These are phyloP conservation scores for Infundibulicybe gibba DNA, from an alignment of 768 basidiomycete species.

Conservation along the genomic window DNA sequence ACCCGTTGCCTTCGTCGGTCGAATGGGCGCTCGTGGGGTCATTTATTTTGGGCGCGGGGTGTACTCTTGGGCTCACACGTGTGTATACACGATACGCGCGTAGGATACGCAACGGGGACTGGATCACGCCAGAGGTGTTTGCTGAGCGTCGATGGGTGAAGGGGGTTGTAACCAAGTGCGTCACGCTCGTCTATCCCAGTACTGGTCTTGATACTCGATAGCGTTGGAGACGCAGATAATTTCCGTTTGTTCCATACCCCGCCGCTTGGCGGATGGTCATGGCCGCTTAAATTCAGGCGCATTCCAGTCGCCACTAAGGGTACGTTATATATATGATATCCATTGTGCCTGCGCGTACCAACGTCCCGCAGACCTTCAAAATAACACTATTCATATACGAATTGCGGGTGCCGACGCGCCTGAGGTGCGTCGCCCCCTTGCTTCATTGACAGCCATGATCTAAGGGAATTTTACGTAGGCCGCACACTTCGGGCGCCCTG, in stretches of 20 bases:
- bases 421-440: slow-evolving; percentile 53
- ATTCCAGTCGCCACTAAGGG: slow-evolving; percentile 62
- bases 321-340: slow-evolving; percentile 17
- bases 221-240: slow-evolving; percentile 86
- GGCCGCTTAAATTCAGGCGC: slow-evolving; percentile 65
- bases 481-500: slow-evolving; percentile 81
- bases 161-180: slow-evolving; percentile 78
- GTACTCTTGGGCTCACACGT: no score
- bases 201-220: slow-evolving; percentile 17
- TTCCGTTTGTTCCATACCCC: slow-evolving; percentile 89
- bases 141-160: slow-evolving; percentile 62
- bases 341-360: neutral
- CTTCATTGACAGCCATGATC: slow-evolving; percentile 1
- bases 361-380: slow-evolving; percentile 55
- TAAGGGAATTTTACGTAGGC: slow-evolving; percentile 35
- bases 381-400: slow-evolving; percentile 82
- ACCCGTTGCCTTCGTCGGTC: no score
- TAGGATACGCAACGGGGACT: slow-evolving; percentile 63
- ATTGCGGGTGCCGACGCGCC: slow-evolving; percentile 93
- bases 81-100: slow-evolving; percentile 50
- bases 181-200: neutral
- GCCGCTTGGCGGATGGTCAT: slow-evolving; percentile 58
- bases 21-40: neutral
- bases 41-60: no score
- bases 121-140: slow-evolving; percentile 64